Evolutionary conservation across 2,329 filamentous ascomycete genomes (phyloP), one percentile per base, ranked within the genome.

Genomic region (Sarocladium oryzae): DNA sequence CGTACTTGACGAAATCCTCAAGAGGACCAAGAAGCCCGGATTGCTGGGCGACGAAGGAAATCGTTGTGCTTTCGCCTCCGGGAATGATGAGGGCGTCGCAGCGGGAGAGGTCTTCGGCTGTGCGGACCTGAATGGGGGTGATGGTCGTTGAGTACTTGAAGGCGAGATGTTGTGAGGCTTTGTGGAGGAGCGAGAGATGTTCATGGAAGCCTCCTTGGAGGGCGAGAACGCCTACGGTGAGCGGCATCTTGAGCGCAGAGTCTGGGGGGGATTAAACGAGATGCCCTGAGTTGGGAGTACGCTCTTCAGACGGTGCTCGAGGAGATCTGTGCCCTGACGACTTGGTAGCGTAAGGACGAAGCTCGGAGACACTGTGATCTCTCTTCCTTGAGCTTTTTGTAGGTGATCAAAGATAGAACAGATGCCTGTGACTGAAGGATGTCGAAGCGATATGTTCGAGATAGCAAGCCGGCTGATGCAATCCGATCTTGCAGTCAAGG

Each of bases 191-290:
- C 57, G 82, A 76, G 52, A 96, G 66, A 72, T 99, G 92, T 67
- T 99, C 92, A 61, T 83, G 78, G 68, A 97, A 96, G 53, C 91
- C 92, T 60, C 93, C 93, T 70, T 99, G 93, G 16, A 99, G 80
- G 58, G 93, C 81, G 50, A 86, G 70, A 21, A 85, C 81, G 43
- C 82, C 82, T 32, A 85, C 69, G 2, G 75, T 79, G 54, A 81
- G 60, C 54, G 56, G 60, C 52, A 62, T 58, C 58, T 60, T 49
- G 33, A 36, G n/a, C 15, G 33, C 9, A 9, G 7, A 36, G 7
- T 7, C 33, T 16, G 28, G 10, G 28, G 28, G 28, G 28, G 28
- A 30, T 30, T n/a, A n/a, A n/a, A n/a, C n/a, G n/a, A n/a, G n/a
- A n/a, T n/a, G n/a, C n/a, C n/a, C n/a, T n/a, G n/a, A n/a, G n/a